Conservation (phyloP, 208 protist species). For the Acanthamoeba rhysodes region DNA sequence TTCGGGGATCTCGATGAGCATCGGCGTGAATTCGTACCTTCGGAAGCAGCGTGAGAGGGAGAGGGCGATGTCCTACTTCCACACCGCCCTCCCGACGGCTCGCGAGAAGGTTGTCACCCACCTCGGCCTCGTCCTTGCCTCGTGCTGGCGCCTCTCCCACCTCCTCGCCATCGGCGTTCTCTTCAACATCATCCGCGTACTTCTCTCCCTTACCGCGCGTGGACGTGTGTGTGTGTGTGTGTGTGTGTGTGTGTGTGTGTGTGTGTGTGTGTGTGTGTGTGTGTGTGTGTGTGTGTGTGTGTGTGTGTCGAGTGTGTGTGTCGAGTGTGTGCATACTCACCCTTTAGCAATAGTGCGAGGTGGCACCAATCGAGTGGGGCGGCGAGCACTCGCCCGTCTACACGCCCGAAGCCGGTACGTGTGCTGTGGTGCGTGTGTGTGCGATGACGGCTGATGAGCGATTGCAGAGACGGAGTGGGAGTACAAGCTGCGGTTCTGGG, state of each 20-base stretch:
- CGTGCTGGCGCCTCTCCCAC: conserved; percentile 31
- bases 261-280: too few relatives aligned
- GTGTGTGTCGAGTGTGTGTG: too few relatives aligned
- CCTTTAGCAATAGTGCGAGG: background rate
- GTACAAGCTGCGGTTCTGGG: conserved; percentile 17
- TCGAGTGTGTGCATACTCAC: background rate
- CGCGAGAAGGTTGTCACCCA: conserved; percentile 25
- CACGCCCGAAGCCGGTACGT: background rate
- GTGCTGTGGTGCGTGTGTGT: too few relatives aligned
- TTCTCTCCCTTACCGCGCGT: background rate
- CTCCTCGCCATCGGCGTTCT: conserved; percentile 14
- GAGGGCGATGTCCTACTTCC: conserved; percentile 3
- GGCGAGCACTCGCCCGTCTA: conserved; percentile 28
- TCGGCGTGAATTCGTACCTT: conserved; percentile 58
- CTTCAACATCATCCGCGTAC: conserved; percentile 54
- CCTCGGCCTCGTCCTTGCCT: conserved; percentile 8
- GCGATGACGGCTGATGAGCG: background rate
- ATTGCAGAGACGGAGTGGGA: background rate
- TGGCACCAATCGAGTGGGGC: conserved; percentile 61
- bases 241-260: too few relatives aligned
- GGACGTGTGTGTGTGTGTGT: background rate
- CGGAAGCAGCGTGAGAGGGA: conserved; percentile 46
- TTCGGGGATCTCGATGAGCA: conserved; percentile 55
- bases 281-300: too few relatives aligned
- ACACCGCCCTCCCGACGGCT: background rate